Evolutionary conservation across 2,329 filamentous ascomycete species (phyloP), one percentile per base, ranked within the genome.

Genomic region (Waltergamsia citrina): DNA sequence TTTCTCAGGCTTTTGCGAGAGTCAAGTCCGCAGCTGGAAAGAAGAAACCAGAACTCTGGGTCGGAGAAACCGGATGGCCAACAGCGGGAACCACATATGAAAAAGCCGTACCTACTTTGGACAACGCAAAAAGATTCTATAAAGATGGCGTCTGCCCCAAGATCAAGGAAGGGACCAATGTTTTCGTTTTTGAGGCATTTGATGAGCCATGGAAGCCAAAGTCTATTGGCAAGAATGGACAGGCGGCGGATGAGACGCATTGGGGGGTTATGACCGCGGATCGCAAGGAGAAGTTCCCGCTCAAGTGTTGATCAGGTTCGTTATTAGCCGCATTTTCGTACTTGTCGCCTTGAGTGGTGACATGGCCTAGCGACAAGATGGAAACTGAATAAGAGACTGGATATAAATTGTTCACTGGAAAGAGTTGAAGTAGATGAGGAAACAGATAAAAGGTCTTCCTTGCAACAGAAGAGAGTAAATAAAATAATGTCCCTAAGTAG

Each of bases 1-100:
- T 36, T 17, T 21, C 10, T n/a, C 34, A 36, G 28, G 34, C 34
- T 6, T 24, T 19, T 24, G 22, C 27, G 7, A 17, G 20, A 15
- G 33, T 32, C 28, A 30, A 34, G 14, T 14, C 34, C 6, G 27
- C 17, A 9, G 14, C 12, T 7, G 28, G 25, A 7, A 12, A 14
- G 9, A 29, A 16, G 14, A 14, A 21, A 11, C 24, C 32, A 12
- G 72, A 79, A 50, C 66, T 85, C 45, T 80, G 76, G 65, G 79
- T 75, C 41, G 80, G 79, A 43, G 80, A 83, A 61, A 81, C 75
- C 39, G 57, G 69, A 41, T 81, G 77, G 78, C 76, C 77, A 20
- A 76, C 72, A 45, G 71, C 66, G 41, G 79, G 79, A 37, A 66
- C 67, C 37, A 65, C 75, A 51, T 84, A 80, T 50, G 71, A 68